Percentiles rank a stretch among this genome's conserved stretches.
Evolutionary conservation across 306 rosid genomes (phyloP).

Genomic region (Gleditsia sinensis): DNA sequence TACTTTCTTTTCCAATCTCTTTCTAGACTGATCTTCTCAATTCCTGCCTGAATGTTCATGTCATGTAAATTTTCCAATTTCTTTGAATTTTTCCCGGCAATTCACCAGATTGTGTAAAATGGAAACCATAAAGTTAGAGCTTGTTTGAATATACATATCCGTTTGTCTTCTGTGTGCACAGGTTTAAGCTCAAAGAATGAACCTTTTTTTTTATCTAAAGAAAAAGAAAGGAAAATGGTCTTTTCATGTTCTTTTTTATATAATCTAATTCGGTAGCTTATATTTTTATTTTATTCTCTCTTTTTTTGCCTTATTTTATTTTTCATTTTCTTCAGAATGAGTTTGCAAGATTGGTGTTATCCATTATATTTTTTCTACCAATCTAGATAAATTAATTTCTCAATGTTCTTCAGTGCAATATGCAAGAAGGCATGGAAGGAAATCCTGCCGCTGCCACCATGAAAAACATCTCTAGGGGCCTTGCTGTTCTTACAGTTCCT

Average conservation of each 20-base stretch:
- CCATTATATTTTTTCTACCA: conserved; percentile 8
- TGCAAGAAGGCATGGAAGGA: conserved; percentile 95
- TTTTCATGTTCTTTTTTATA: neutral
- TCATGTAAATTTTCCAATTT: neutral
- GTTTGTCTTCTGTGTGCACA: too few relatives aligned
- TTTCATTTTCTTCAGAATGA: neutral
- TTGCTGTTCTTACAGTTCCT: conserved; percentile 89
- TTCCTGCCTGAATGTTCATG: conserved; percentile 21
- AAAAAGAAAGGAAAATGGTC: neutral
- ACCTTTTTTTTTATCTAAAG: neutral
- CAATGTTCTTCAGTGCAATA: conserved; percentile 56
- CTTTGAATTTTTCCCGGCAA: neutral
- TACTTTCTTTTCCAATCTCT: conserved; percentile 13
- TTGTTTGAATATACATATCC: too few relatives aligned
- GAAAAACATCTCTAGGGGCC: conserved; percentile 78
- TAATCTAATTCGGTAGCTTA: neutral
- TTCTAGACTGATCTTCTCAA: conserved; percentile 14
- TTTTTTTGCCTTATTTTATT: neutral
- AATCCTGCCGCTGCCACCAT: conserved; percentile 71
- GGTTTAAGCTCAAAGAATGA: too few relatives aligned
- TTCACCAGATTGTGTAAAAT: neutral
- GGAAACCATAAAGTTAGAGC: too few relatives aligned
- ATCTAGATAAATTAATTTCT: conserved; percentile 9
- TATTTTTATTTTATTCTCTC: too few relatives aligned
- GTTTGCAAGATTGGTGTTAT: neutral